phyloP scores from a whole-genome alignment of 768 basidiomycete genomes.

The Mycena capillaripes region DNA sequence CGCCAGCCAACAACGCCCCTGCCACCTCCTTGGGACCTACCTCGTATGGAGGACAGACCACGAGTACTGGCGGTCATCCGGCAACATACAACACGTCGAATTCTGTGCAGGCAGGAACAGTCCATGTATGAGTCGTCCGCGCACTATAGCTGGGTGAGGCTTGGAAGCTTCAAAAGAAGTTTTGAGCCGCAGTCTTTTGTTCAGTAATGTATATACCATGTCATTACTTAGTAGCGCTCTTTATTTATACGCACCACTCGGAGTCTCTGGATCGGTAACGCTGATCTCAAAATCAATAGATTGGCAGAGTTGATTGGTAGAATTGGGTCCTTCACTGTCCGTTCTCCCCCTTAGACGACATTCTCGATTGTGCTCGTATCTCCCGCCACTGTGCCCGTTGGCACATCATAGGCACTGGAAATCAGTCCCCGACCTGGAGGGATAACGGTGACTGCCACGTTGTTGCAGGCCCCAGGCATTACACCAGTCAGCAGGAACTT shows the following conservation, averaged over 20 bases:
- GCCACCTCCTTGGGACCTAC: background rate
- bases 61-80: background rate
- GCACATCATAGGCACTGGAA: background rate
- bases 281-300: no score
- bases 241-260: background rate
- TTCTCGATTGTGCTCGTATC: background rate
- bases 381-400: background rate
- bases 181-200: background rate
- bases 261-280: no score
- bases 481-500: background rate
- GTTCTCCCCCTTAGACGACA: no score
- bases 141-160: no score
- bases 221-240: background rate
- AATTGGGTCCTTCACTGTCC: no score
- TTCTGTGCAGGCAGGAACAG: conserved; percentile 4
- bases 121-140: background rate
- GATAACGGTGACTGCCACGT: background rate
- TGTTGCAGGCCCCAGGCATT: background rate
- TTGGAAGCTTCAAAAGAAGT: background rate
- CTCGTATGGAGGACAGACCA: background rate
- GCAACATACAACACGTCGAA: background rate
- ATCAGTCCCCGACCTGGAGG: background rate
- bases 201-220: background rate
- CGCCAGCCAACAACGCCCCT: no score
- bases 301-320: no score